Percentiles rank a stretch among this genome's conserved stretches.
phyloP scores from a whole-genome alignment of 192 early-diverging fungal genomes.

The Rhizoclosmatium globosum region DNA sequence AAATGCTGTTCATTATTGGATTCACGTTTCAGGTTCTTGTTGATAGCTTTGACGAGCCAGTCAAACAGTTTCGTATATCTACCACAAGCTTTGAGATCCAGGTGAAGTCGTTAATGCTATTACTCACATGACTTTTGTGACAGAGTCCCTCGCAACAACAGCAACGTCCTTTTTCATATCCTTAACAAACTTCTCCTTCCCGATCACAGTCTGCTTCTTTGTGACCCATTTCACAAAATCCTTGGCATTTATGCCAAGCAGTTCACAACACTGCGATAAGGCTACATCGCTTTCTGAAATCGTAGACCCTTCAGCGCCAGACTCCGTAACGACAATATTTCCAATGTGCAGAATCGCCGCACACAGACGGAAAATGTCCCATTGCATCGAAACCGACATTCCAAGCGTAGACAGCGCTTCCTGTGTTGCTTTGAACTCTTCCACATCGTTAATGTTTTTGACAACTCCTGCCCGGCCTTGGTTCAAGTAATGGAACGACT shows the following conservation, averaged over 20 bases:
- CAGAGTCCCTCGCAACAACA: constrained; percentile 78
- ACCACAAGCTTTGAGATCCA: constrained; percentile 37
- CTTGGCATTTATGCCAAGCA: constrained; percentile 16
- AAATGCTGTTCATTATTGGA: constrained; percentile 56
- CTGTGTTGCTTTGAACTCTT: constrained; percentile 81
- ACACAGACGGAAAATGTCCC: constrained; percentile 44
- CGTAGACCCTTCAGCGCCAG: background rate
- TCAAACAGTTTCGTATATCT: constrained; percentile 89
- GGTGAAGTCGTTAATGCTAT: background rate
- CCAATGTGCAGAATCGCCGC: constrained; percentile 36
- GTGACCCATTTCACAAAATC: constrained; percentile 78
- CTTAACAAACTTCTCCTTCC: constrained; percentile 66
- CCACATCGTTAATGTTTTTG: constrained; percentile 79
- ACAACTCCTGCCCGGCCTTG: constrained; percentile 76
- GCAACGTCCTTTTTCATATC: constrained; percentile 70
- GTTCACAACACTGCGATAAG: background rate
- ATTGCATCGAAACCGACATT: constrained; percentile 74
- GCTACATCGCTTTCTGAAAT: constrained; percentile 21
- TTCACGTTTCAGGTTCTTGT: constrained; percentile 69
- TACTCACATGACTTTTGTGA: constrained; percentile 92
- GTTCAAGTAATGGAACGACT: constrained; percentile 78
- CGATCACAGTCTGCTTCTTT: constrained; percentile 76
- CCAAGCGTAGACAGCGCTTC: constrained; percentile 81
- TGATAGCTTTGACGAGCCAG: constrained; percentile 86
- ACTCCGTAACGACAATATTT: constrained; percentile 52